Conservation (phyloP, 2,329 filamentous ascomycete species). For the Colletotrichum acutatum region DNA sequence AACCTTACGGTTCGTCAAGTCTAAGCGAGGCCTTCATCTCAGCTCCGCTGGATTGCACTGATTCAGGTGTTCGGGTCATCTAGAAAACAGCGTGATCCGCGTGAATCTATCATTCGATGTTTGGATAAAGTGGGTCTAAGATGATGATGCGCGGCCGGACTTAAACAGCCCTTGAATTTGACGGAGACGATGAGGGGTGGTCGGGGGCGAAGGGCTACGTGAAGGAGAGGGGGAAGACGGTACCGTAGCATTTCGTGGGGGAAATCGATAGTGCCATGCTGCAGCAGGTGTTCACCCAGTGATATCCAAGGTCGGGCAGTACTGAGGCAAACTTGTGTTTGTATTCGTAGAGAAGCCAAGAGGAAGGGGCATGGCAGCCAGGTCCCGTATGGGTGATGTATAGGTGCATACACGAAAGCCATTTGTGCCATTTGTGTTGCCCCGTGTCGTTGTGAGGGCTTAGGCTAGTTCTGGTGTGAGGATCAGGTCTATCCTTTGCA, state of each 20-base stretch:
- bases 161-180: neutral
- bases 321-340: neutral
- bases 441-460: neutral
- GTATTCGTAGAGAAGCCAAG: neutral
- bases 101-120: slow-evolving; percentile 23
- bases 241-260: slow-evolving; percentile 32
- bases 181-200: neutral
- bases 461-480: neutral
- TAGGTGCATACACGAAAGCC: slow-evolving; percentile 30
- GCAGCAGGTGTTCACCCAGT: neutral
- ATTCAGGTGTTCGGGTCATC: too few relatives aligned
- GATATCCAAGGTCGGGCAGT: neutral
- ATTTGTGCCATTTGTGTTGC: slow-evolving; percentile 17
- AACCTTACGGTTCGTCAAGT: slow-evolving; percentile 8
- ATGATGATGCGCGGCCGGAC: neutral
- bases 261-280: slow-evolving; percentile 13
- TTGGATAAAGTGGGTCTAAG: neutral
- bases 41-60: neutral
- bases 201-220: neutral
- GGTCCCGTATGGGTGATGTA: slow-evolving; percentile 5
- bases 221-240: neutral
- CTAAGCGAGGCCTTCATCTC: neutral
- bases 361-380: neutral
- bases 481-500: neutral
- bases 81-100: neutral